Evolutionary conservation across 257 asterid species (phyloP), one percentile per base, ranked within the genome.

Genomic region (Solanum chmielewskii): DNA sequence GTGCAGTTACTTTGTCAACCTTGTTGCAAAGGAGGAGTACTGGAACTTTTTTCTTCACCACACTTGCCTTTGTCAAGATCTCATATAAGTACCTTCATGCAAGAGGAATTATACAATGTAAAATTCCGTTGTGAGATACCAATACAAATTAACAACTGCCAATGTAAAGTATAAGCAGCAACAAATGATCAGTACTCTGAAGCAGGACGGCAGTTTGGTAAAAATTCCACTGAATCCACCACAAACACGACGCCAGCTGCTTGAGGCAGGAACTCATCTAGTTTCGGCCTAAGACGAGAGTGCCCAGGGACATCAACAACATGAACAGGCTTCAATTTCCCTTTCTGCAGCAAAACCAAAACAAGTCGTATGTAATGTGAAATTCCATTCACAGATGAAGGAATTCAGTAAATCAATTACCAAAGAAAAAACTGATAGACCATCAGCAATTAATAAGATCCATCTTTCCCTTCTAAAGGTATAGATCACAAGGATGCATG

Each of bases 301-400:
- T 97, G 98, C 49, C 99, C 98, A 82, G 98, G 98, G 90, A 97
- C 94, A 89, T 97, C 98, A 91, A 97, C 94, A 76, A 94, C 37
- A 66, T 92, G 96, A 89, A 94, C 93, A 23, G 93, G 95, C 91
- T 92, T 96, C 83, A 90, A 74, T 90, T 94, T 94, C 23, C 95
- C 94, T 90, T 90, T 92, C 98, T 97, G 92, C 90, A 86, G 85
- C 84, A 35, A 47, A 31, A 31, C 71, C 88, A 87, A 77, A 87
- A 41, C 64, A 87, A 83, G 68, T 56, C 80, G 68, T 80, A 47
- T 16, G 85, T 62, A 41, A 85, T 31, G 11, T 27, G 68, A 80
- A 47, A 49, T 88, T 60, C 52, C 83, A 44, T 42, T 47, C 69
- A 42, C 80, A 44, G 14, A 62, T 73, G 47, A 83, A 41, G 6